Evolutionary conservation across 148 eudicot species (phyloP), one percentile per base, ranked within the genome.

Genomic region (Diospyros kaki): DNA sequence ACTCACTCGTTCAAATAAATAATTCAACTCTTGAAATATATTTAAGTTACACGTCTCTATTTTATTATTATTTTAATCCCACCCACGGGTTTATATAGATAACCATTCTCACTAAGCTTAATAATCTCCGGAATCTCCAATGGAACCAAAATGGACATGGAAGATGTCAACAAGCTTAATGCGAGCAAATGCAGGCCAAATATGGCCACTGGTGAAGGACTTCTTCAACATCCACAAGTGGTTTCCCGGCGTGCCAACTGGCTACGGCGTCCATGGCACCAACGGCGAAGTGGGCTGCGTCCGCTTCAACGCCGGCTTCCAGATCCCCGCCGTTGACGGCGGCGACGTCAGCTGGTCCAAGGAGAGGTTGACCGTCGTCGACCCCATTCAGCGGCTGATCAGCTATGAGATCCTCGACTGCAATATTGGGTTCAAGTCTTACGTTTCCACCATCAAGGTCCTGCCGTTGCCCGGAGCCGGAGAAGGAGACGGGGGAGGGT

Each of bases 231-330:
- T 91, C 0, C 78, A 84, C 86, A 88, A 87, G 56, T 91, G 79
- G 76, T 90, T 87, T 62, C 84, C 92, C 1, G 73, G 74, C 17
- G 86, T 91, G 13, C 58, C 91, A 8, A 84, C 84, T 41, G 86
- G 82, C 52, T 81, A 90, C 58, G 97, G 97, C 11, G 50, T 94
- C 82, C 83, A 90, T 11, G 98, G 97, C 13, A 73, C 73, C 66
- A 91, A 94, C 48, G 92, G 98, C 45, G 83, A 84, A 78, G 81
- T 85, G 6, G 93, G 97, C 7, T 90, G 95, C 78, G 81, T 89
- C 63, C 85, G 98, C 6, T 86, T 81, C 75, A 88, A 92, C 61
- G 73, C 82, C 18, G 97, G 97, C 51, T 85, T 72, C 13, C 65
- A 84, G 2, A 69, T 91, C 76, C 84, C 77, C 13, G 50, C n/a